A percentile compares a stretch with the other conserved stretches of the same genome.
Evolutionary conservation across 2,329 filamentous ascomycete genomes (phyloP).

Genomic region (Aureobasidium musti): DNA sequence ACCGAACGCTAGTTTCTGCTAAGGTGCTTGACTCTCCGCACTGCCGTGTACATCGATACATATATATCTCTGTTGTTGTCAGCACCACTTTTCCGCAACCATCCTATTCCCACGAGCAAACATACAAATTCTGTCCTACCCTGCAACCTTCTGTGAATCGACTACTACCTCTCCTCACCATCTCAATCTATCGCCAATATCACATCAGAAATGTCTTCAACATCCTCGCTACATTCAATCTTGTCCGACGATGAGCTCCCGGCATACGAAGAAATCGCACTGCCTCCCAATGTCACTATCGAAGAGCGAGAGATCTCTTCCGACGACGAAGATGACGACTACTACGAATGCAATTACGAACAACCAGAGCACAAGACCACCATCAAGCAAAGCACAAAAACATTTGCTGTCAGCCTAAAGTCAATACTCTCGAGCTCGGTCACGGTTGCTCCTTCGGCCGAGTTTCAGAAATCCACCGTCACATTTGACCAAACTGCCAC

Average conservation of each 20-base stretch:
- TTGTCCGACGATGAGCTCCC: constrained; percentile 18
- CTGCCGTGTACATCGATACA: constrained; percentile 18
- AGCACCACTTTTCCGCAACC: constrained; percentile 13
- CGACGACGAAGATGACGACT: constrained; percentile 11
- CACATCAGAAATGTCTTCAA: constrained; percentile 18
- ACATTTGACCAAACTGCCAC: constrained; percentile 8
- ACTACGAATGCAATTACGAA: not conserved
- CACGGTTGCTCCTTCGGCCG: not conserved
- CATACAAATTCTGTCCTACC: not conserved
- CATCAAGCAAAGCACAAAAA: constrained; percentile 11
- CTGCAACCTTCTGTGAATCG: not conserved
- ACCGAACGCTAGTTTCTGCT: constrained; percentile 18
- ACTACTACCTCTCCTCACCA: not conserved
- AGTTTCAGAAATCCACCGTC: constrained; percentile 17
- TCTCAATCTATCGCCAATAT: not conserved
- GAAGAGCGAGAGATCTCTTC: constrained; percentile 20
- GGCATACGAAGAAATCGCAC: constrained; percentile 15
- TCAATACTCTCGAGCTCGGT: constrained; percentile 22
- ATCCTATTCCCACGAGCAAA: constrained; percentile 1
- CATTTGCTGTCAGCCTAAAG: constrained; percentile 23
- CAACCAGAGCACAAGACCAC: constrained; percentile 1
- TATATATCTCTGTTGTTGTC: constrained; percentile 26
- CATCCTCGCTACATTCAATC: constrained; percentile 10
- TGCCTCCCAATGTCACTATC: constrained; percentile 5
- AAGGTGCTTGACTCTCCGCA: constrained; percentile 17